Evolutionary conservation across 2,329 filamentous ascomycete species (phyloP), one percentile per base, ranked within the genome.

Genomic region (Alternaria alternata): DNA sequence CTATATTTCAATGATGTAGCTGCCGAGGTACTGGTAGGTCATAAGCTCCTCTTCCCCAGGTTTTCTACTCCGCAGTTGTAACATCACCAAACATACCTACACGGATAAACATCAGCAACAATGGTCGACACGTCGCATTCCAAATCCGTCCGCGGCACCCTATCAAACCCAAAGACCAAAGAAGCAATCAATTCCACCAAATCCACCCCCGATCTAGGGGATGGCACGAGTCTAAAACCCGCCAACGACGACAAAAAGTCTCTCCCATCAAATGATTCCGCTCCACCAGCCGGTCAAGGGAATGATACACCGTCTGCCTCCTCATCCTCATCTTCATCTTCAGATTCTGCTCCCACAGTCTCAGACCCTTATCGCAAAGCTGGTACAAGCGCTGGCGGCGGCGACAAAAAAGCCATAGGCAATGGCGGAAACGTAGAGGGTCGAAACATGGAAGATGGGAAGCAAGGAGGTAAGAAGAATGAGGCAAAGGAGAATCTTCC

Each of bases 141-240:
- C 48, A 65, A 67, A 51, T 74, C 72, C 32, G 72, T 75, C 53
- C 73, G 72, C 54, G 72, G 73, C 46, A 77, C 73, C 1, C 57
- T 76, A n/a, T 63, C 62, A 7, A 72, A 75, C 53, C 71, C 70
- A 26, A 73, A 73, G 44, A 74, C 68, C n/a, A 52, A 67, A 60
- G 61, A 63, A 46, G 63, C 67, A 18, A 67, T 65, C 9, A 59
- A 62, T 12, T 67, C 64, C 26, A 44, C 47, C 49, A 62, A 54
- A 20, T 55, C 54, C 2, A 62, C 62, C n/a, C 58, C 70, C 18
- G 54, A 57, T 24, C 61, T 75, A 4, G 68, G 71, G 30, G 74
- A 75, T 51, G 66, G 66, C n/a, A 65, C 66, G 14, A 72, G 71
- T 20, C 63, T 75, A 24, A 64, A 66, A 32, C 56, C 63, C 26